A percentile compares a stretch with the other conserved stretches of the same genome.
phyloP scores from a whole-genome alignment of 441 rosid species.

The Populus hybrid region DNA sequence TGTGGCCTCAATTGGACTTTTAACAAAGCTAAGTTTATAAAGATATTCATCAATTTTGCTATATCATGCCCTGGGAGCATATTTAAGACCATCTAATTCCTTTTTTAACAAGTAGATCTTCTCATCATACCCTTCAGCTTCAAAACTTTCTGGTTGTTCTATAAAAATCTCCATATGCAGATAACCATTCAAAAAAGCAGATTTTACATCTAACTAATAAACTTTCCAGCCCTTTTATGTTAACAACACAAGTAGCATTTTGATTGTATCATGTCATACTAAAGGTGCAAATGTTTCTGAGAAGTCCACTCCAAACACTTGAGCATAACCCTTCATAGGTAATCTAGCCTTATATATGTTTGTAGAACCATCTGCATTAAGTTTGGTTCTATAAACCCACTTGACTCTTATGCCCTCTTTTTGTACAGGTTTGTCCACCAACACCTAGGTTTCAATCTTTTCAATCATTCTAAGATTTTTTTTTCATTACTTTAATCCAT shows the following conservation, averaged over 20 bases:
- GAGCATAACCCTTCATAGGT: background rate
- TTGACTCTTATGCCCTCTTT: background rate
- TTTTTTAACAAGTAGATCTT: background rate
- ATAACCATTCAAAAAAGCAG: conserved; percentile 1
- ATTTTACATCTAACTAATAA: conserved; percentile 3
- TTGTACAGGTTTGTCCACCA: background rate
- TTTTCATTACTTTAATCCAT: background rate
- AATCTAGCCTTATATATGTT: background rate
- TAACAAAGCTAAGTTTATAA: too few species aligned
- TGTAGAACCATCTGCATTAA: background rate
- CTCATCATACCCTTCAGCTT: background rate
- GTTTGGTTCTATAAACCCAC: background rate
- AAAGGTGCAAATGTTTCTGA: background rate
- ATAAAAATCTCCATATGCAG: background rate
- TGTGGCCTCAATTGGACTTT: background rate
- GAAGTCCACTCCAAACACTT: background rate
- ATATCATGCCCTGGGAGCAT: too few species aligned
- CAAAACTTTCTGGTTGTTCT: background rate
- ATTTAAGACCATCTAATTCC: background rate
- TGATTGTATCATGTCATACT: background rate
- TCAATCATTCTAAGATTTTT: background rate
- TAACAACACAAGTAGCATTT: background rate
- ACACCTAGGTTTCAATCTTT: background rate
- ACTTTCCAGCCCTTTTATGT: background rate
- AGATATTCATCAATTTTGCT: too few species aligned